Conservation (phyloP, 2,329 filamentous ascomycete genomes). For the Aspergillus caelatus region DNA sequence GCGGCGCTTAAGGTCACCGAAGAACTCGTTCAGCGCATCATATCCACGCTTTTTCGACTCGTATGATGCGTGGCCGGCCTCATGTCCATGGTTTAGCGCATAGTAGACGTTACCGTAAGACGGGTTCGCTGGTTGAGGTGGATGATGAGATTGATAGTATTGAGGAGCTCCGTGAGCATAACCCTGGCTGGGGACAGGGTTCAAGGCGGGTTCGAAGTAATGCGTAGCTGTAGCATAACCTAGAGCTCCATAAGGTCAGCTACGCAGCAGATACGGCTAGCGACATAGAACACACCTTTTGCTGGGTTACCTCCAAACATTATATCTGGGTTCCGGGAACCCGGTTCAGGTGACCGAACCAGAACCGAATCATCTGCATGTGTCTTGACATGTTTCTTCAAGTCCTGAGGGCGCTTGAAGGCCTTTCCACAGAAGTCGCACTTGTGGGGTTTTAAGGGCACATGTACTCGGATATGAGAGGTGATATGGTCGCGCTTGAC, state of each 20-base stretch:
- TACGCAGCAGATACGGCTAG: neutral
- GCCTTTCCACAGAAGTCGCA: constrained; percentile 98
- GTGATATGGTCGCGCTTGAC: constrained; percentile 99
- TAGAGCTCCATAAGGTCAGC: constrained; percentile 19
- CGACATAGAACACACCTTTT: constrained; percentile 34
- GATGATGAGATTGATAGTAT: constrained; percentile 59
- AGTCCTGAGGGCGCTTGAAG: constrained; percentile 97
- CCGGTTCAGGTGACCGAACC: constrained; percentile 65
- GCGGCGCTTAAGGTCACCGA: constrained; percentile 87
- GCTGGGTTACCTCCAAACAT: constrained; percentile 41
- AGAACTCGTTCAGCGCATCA: constrained; percentile 91
- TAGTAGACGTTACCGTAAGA: constrained; percentile 79
- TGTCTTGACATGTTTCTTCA: constrained; percentile 99
- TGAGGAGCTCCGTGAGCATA: constrained; percentile 48
- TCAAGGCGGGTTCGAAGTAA: constrained; percentile 58
- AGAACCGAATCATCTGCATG: constrained; percentile 92
- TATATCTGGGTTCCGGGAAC: constrained; percentile 48
- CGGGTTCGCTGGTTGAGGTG: constrained; percentile 55
- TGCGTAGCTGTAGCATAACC: constrained; percentile 49
- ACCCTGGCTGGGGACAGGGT: constrained; percentile 49
- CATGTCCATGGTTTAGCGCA: constrained; percentile 67
- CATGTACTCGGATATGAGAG: constrained; percentile 96
- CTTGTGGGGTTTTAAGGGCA: constrained; percentile 98
- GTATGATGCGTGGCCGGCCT: constrained; percentile 63
- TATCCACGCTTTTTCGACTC: constrained; percentile 82